Percentiles rank a stretch among this genome's conserved stretches.
Conservation (phyloP, 345 rosid genomes). For the Brassica incana region DNA sequence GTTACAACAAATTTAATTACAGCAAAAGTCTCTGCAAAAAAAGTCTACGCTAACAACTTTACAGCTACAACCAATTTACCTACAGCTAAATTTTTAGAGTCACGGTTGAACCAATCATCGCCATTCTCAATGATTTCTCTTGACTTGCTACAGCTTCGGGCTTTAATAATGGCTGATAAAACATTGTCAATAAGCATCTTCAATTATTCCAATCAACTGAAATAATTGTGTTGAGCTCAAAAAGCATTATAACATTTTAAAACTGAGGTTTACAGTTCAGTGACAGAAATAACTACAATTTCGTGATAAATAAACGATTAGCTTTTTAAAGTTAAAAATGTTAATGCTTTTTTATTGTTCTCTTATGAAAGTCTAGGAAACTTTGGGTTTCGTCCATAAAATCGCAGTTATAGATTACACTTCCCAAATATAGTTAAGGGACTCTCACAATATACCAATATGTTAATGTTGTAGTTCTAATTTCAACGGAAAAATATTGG, state of each 20-base stretch:
- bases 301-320: not conserved
- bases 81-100: no score
- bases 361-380: not conserved
- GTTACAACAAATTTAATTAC: no score
- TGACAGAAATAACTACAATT: not conserved
- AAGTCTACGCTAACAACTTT: no score
- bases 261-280: not conserved
- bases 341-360: not conserved
- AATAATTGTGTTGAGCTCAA: not conserved
- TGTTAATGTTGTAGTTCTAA: not conserved
- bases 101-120: no score
- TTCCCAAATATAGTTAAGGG: not conserved
- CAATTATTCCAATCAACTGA: not conserved
- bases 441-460: not conserved
- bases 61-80: no score
- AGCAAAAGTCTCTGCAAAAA: no score
- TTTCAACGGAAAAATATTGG: no score
- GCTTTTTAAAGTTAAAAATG: not conserved
- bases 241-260: not conserved
- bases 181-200: slow-evolving; percentile 1
- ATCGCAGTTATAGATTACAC: not conserved
- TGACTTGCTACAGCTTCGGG: not conserved
- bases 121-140: not conserved
- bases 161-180: not conserved
- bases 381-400: not conserved